Evolutionary conservation across 306 rosid species (phyloP).

Genomic region (Aeschynomene evenia): DNA sequence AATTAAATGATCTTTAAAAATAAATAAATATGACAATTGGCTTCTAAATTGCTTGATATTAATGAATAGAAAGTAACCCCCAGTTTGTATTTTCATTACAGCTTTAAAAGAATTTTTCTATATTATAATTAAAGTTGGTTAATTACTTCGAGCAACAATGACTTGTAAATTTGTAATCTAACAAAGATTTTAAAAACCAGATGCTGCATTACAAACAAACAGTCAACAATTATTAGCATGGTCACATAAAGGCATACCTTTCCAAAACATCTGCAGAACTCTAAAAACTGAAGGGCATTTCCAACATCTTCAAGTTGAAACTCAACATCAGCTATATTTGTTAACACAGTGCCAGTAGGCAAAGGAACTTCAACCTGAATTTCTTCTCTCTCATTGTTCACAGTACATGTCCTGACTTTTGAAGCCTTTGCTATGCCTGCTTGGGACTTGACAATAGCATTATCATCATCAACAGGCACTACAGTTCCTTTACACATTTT

Average conservation of each 20-base stretch:
- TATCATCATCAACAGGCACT: conserved; percentile 14
- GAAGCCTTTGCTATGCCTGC: not conserved
- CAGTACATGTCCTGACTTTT: conserved; percentile 16
- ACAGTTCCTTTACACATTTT: conserved; percentile 2
- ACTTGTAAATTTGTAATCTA: not conserved
- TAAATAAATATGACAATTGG: not conserved
- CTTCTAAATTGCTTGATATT: not conserved
- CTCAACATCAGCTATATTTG: conserved; percentile 47
- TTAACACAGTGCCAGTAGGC: conserved; percentile 53
- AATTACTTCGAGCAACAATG: not conserved
- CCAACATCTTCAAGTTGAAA: conserved; percentile 62
- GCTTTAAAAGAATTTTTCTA: not conserved
- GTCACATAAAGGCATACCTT: conserved; percentile 48
- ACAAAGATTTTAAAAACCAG: not conserved
- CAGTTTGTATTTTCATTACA: not conserved
- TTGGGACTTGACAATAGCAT: conserved; percentile 26
- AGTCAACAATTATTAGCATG: not conserved
- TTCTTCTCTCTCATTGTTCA: conserved; percentile 12
- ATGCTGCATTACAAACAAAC: not conserved
- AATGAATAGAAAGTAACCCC: not conserved
- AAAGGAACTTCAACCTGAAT: conserved; percentile 38
- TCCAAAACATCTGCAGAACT: conserved; percentile 69
- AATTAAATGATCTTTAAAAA: not conserved
- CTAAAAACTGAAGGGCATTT: conserved; percentile 71
- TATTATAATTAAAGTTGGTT: not conserved